Evolutionary conservation across 1,139 yeast species (phyloP), one percentile per base, ranked within the genome.

Genomic region (Pichia sp.): DNA sequence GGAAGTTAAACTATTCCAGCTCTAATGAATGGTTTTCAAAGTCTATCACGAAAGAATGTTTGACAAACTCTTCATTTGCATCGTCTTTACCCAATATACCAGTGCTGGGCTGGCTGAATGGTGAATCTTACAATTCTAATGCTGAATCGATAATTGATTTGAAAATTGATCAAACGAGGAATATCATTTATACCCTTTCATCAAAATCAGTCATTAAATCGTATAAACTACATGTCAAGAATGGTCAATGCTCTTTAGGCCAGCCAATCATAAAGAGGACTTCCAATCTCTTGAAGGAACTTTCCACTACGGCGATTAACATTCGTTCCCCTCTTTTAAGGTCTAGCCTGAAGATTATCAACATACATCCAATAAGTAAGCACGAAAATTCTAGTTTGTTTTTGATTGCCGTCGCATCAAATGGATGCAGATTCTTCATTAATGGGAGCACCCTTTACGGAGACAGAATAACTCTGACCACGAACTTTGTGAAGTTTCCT

Each of bases 1-100:
- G 97, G 96, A 90, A 89, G 64, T 74, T 93, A 53, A 84, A 82
- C 55, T 95, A 95, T 65, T 80, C 91, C n/a, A 86, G 84, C 58
- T 81, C 86, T 37, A 93, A 91, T 46, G 85, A 89, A 48, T 93
- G 96, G 87, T 89, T 89, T 64, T 82, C 85, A 57, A 86, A 87
- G 63, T 85, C 83, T 61, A 88, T 96, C 64, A 83, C 82, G 58
- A 90, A 89, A 66, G 80, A 85, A 31, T 88, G 96, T 65, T 75
- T 85, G 49, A 86, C 95, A 1, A 82, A 85, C 64, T 78, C 84
- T 12, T 81, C 87, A 0, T 72, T 86, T 47, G 76, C 85, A 1
- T 75, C 79, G 47, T 77, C 84, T 21, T 51, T 65, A 21, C 61
- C 63, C 19, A 64, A 57, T 44, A 54, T 66, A 3, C 67, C 69